Base-by-base conservation (phyloP, 495 filamentous ascomycete genomes). In the Pyrenula massariospora region DNA sequence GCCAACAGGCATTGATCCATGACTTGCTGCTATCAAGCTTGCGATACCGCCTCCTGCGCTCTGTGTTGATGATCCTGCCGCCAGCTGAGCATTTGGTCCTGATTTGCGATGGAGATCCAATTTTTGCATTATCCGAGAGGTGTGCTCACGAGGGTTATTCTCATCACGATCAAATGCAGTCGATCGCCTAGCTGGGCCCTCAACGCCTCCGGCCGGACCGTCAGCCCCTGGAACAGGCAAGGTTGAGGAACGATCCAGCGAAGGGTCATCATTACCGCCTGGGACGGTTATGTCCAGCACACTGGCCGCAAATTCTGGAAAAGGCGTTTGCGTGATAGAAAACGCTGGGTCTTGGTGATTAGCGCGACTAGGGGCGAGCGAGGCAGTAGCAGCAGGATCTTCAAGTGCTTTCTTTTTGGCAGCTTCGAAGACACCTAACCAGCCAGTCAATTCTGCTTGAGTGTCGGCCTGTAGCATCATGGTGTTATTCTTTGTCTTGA, bases 401-500 rank as follows among this genome's bases (percentile, higher is more conserved):
- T 96, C 89, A 52, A 98, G 76, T 1, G 92, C 92, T 62, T 88
- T 89, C 56, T 88, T 85, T 71, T 98, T 98, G 24, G 93, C 91
- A 23, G 88, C 78, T 58, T 97, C 93, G 62, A 98, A 96, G 8
- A 89, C 82, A 56, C 85, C 80, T 50, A 98, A 83, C 93, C 93
- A 98, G 57, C 92, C 89, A 58, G 86, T 87, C 22, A 98, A 74
- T 62, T 96, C 88, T 52, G 77, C 72, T 63, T 96, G 93, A 0
- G 89, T 95, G 65, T 97, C 94, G 3, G 93, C 89, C 70, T 98
- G 93, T 24, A 98, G 74, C 56, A 96, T 70, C 48, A 96, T 84
- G 52, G 83, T 91, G 62, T 85, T 87, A 63, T 92, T 94, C 67
- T 96, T 98, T 12, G 93, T 98, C 76, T 96, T 98, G 61, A 98